Evolutionary conservation across 2,329 filamentous ascomycete genomes (phyloP).

Genomic region (Ophiostoma perfectum): DNA sequence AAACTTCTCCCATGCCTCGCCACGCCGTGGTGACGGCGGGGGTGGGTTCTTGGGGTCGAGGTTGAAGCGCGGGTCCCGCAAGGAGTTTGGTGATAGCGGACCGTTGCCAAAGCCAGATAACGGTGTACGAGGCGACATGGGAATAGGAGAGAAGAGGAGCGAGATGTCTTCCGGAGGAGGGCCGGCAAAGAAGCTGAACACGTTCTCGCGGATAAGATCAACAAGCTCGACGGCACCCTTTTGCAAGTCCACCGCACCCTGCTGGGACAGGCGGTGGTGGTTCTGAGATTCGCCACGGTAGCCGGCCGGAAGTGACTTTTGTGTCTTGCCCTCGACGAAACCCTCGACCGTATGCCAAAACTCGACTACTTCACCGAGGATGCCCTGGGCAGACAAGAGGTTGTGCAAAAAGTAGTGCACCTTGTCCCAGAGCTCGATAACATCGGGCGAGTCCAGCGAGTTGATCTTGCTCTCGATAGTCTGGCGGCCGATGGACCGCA

Average conservation of each 20-base stretch:
- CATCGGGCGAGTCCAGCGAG: conserved; percentile 69
- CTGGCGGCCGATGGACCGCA: conserved; percentile 68
- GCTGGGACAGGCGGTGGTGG: conserved; percentile 72
- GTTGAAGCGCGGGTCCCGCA: conserved; percentile 68
- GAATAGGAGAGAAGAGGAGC: conserved; percentile 74
- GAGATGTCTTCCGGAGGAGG: conserved; percentile 88
- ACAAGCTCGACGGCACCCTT: conserved; percentile 77
- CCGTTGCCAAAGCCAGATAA: background rate
- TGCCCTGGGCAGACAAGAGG: conserved; percentile 70
- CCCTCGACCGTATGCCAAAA: conserved; percentile 91
- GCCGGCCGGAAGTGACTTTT: conserved; percentile 70
- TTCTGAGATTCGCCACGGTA: conserved; percentile 74
- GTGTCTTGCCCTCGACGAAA: conserved; percentile 81
- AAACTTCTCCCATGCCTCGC: conserved; percentile 86
- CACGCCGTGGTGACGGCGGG: conserved; percentile 67
- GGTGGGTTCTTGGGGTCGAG: conserved; percentile 74
- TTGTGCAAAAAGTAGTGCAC: conserved; percentile 67
- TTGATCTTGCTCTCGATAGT: conserved; percentile 52
- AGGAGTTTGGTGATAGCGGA: conserved; percentile 25
- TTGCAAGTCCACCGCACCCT: conserved; percentile 66
- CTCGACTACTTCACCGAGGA: conserved; percentile 83
- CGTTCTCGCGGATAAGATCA: conserved; percentile 70
- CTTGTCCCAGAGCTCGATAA: conserved; percentile 91
- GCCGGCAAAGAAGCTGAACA: conserved; percentile 78
- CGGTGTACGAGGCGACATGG: conserved; percentile 64